Evolutionary conservation across 78 protist genomes (phyloP).

Genomic region (Dictyostelium intermedium): DNA sequence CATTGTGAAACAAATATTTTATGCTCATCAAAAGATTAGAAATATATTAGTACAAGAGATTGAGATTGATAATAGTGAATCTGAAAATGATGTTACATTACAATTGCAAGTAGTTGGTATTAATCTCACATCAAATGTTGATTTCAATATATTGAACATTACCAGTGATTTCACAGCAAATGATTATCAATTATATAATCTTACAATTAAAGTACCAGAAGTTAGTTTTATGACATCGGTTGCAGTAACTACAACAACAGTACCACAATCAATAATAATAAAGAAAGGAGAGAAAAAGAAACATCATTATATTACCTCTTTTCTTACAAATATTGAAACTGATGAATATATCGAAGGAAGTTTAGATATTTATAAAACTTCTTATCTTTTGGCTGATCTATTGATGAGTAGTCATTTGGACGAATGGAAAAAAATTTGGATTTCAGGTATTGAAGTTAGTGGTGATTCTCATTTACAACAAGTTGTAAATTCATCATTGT

Average conservation of each 20-base stretch:
- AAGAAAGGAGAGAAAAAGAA: not conserved
- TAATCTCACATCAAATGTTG: not conserved
- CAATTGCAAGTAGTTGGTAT: not conserved
- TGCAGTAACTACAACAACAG: not conserved
- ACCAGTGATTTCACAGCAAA: not conserved
- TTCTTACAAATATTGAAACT: not conserved
- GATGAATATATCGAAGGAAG: not conserved
- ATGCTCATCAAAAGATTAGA: slow-evolving; percentile 38
- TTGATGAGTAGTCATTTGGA: not conserved
- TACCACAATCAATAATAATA: not conserved
- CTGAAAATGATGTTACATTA: not conserved
- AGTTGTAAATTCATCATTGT: slow-evolving; percentile 50
- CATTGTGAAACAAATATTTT: slow-evolving; percentile 1
- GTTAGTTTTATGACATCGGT: not conserved
- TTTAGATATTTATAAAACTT: not conserved
- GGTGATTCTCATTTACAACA: slow-evolving; percentile 47
- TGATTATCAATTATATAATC: not conserved
- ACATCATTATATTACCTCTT: not conserved
- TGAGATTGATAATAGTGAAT: slow-evolving; percentile 7
- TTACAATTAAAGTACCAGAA: slow-evolving; percentile 28
- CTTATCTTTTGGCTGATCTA: not conserved
- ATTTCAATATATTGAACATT: not conserved
- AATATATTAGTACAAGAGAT: slow-evolving; percentile 56
- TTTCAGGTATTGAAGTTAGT: slow-evolving; percentile 45
- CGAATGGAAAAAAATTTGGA: slow-evolving; percentile 57